phyloP scores from a whole-genome alignment of 257 asterid species.

The Catharanthus roseus region DNA sequence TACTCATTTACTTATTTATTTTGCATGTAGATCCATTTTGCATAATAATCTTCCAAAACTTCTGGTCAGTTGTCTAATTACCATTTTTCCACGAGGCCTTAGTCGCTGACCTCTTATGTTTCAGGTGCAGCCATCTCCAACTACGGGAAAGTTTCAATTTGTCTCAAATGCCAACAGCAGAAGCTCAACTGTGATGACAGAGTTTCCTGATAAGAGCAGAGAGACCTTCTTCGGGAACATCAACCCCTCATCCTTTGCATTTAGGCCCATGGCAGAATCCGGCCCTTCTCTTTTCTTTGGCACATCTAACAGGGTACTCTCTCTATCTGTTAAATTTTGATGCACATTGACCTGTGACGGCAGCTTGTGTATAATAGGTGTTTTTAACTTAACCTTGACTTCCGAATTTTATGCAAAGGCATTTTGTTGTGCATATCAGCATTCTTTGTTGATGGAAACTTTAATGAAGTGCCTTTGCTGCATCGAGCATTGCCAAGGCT shows the following conservation, averaged over 20 bases:
- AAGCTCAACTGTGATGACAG: slow-evolving; percentile 26
- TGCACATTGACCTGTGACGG: neutral
- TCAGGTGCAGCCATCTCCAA: slow-evolving; percentile 63
- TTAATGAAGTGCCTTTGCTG: neutral
- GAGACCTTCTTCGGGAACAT: slow-evolving; percentile 43
- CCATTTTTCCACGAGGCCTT: neutral
- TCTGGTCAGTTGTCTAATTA: neutral
- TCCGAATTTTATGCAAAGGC: neutral
- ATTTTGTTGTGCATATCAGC: neutral
- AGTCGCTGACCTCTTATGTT: slow-evolving; percentile 8
- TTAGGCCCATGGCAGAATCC: slow-evolving; percentile 47
- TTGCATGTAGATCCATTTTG: neutral
- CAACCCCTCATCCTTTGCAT: slow-evolving; percentile 57
- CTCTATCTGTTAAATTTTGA: slow-evolving; percentile 2
- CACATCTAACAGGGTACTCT: slow-evolving; percentile 43
- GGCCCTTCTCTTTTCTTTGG: slow-evolving; percentile 36
- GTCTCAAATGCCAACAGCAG: slow-evolving; percentile 31
- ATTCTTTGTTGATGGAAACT: neutral
- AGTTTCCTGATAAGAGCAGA: slow-evolving; percentile 41
- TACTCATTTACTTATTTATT: neutral
- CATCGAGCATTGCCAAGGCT: too few species aligned
- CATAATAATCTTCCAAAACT: neutral
- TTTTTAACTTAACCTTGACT: neutral
- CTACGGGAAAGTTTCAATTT: slow-evolving; percentile 60
- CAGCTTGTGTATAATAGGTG: neutral